Evolutionary conservation across 805 yeast genomes (phyloP).

Genomic region (Wickerhamomyces rabaulensis): DNA sequence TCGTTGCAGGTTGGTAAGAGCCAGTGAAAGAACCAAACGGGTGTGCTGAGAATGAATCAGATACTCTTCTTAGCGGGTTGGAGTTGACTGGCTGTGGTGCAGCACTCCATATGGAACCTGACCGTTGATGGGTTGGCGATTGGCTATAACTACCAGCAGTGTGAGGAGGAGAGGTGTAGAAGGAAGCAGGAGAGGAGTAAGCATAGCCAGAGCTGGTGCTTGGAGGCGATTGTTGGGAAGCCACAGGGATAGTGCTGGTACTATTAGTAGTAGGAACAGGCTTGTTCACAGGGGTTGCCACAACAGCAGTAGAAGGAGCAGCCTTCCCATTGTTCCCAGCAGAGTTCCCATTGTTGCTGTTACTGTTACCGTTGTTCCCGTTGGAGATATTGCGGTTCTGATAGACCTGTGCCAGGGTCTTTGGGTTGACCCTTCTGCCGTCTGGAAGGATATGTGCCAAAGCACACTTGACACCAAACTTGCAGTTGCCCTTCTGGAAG

Average conservation of each 20-base stretch:
- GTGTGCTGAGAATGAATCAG: background rate
- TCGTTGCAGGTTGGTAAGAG: background rate
- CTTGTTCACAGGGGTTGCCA: background rate
- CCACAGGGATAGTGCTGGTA: background rate
- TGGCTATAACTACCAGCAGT: background rate
- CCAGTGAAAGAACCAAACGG: background rate
- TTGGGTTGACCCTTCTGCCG: conserved; percentile 72
- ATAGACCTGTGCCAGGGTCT: conserved; percentile 29
- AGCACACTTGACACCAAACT: conserved; percentile 92
- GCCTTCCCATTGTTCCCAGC: background rate
- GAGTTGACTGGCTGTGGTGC: background rate
- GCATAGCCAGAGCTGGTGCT: background rate
- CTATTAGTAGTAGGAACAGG: background rate
- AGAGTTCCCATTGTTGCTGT: background rate
- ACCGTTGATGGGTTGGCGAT: background rate
- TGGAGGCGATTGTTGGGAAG: background rate
- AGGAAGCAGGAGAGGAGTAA: background rate
- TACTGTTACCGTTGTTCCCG: conserved; percentile 5
- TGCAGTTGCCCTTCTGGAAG: conserved; percentile 94
- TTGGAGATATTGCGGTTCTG: conserved; percentile 16
- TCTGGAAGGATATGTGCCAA: conserved; percentile 87
- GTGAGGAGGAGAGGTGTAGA: background rate
- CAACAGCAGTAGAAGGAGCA: background rate
- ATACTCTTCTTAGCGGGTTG: background rate
- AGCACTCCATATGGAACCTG: conserved; percentile 18